Evolutionary conservation across 352 stramenopile species (phyloP), one percentile per base, ranked within the genome.

Genomic region (Phytophthora litchii): DNA sequence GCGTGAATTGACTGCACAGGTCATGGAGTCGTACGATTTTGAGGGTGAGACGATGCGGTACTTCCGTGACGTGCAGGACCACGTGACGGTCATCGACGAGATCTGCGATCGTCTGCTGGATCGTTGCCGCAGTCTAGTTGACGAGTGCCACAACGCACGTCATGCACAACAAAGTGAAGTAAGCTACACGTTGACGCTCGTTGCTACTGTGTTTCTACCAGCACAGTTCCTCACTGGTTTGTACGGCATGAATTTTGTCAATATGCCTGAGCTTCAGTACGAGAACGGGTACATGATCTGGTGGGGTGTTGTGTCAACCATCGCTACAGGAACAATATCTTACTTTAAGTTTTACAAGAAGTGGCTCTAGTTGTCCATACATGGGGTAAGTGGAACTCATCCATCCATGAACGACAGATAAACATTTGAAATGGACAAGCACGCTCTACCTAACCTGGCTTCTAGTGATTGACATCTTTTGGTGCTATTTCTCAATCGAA

Each of bases 171-270:
- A 93, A 43, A 90, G 67, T 56, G 78, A 91, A 57, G 83, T 92
- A 56, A 92, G 77, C 56, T 93, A 89, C 56, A 70, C 80, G n/a
- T 59, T 96, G 31, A 89, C 87, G 25, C 72, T 96, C 3, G 78
- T 96, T 7, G 85, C 86, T 3, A 88, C 88, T 3, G 74, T 94
- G 25, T 93, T 93, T 25, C 50, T 96, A 23, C 88, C 88, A 1
- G 88, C 83, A 17, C 86, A 94, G 62, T 96, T 96, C 61, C 76
- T 95, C 25, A 93, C 88, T n/a, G 82, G 83, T 14, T 55, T 96
- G 8, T 95, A 95, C 51, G 88, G 88, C 38, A 96, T 96, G 88
- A 96, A 96, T 72, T 96, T 95, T 54, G 73, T 78, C 23, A 74
- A 88, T 50, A 96, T 96, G 86, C 86, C 87, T 3, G 88, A 95